Base-by-base conservation (phyloP, 352 stramenopile species). In the Phytophthora kernoviae region DNA sequence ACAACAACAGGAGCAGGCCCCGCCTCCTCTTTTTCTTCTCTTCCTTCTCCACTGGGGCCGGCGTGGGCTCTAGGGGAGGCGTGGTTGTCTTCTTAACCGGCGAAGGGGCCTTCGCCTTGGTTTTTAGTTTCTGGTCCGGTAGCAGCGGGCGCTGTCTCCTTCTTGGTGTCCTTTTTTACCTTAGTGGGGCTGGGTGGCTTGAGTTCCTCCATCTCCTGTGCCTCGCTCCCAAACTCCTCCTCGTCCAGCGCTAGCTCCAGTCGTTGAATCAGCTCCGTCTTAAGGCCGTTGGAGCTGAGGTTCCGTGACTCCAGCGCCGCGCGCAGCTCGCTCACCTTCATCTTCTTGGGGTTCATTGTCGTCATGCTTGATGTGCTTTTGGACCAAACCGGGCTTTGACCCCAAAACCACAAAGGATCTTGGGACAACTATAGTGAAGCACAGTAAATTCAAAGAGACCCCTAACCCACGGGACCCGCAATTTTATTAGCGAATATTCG, bases 261-360 rank as follows among this genome's bases (percentile, higher is more conserved):
- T 5, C 88, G 84, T 81, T 95, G 82, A 65, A 95, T 94, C 34
- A 96, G 84, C 73, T 94, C 88, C 53, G 86, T 88, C 72, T 96
- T 96, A 52, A 96, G 77, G 0, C 88, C 88, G 52, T 90, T 90
- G 32, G 81, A 92, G 77, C 82, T 94, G 44, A 96, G 65, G 7
- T 74, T 74, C 46, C 88, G 84, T 52, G 83, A 82, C 70, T 93
- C 84, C 27, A 96, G 75, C 65, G 89, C 87, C 53, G 87, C 66
- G 56, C 85, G 84, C 56, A 96, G 74, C 78, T 96, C 88, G 69
- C 81, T 92, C 63, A 96, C 88, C 68, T 95, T 96, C 85, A 96
- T 94, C 76, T 94, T 94, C 79, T 95, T 96, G 18, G 88, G 88
- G 62, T 90, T 85, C 70, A 94, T 88, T 44, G 73, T 85, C 48